Evolutionary conservation across 495 filamentous ascomycete species (phyloP).

Genomic region (Achaetomiella virescens): DNA sequence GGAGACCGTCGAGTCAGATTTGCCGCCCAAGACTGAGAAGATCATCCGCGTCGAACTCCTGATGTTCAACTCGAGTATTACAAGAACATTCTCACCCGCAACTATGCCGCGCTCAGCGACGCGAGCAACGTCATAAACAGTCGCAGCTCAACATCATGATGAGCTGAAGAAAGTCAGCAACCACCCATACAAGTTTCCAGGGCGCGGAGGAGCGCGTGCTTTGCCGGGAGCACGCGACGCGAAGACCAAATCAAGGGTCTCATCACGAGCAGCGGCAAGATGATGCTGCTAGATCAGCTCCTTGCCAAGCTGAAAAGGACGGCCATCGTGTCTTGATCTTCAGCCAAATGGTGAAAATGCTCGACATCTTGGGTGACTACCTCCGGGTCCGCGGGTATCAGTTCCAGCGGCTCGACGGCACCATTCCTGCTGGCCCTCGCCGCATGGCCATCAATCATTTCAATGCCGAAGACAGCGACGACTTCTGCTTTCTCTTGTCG

Average conservation of each 20-base stretch:
- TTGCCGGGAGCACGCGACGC: constrained; percentile 62
- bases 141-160: constrained; percentile 99
- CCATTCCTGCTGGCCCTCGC: constrained; percentile 76
- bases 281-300: constrained; percentile 95
- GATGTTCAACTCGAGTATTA: constrained; percentile 97
- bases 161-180: constrained; percentile 98
- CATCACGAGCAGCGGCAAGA: constrained; percentile 95
- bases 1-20: constrained; percentile 89
- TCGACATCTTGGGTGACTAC: constrained; percentile 93
- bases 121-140: constrained; percentile 79
- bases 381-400: constrained; percentile 81
- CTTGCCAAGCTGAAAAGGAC: constrained; percentile 83
- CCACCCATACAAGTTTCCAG: constrained; percentile 94
- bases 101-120: constrained; percentile 90
- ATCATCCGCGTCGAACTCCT: constrained; percentile 93
- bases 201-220: constrained; percentile 85
- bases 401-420: constrained; percentile 92
- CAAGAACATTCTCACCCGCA: constrained; percentile 95
- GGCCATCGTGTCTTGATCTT: constrained; percentile 96
- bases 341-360: constrained; percentile 99
- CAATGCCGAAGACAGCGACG: constrained; percentile 85
- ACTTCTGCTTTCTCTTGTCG: constrained; percentile 94
- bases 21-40: constrained; percentile 95
- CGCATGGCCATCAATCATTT: constrained; percentile 95
- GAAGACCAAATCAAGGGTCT: constrained; percentile 85